Conservation (phyloP, 164 flowering plant species). For the Vitis amurensis region DNA sequence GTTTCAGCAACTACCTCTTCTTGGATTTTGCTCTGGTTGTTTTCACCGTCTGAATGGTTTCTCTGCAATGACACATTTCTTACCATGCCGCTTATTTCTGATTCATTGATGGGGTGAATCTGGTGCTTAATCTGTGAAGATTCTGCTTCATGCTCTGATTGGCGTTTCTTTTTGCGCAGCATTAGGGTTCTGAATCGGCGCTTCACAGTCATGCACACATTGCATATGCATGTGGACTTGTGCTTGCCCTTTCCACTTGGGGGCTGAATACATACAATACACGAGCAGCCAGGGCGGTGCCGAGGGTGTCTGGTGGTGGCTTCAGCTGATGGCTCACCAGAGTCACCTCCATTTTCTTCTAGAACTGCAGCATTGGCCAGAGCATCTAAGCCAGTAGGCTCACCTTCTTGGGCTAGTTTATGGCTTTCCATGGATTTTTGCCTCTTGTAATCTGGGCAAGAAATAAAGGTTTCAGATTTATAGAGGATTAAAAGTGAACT, state of each 20-base stretch:
- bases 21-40: conserved; percentile 12
- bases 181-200: conserved; percentile 71
- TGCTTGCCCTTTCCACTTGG: conserved; percentile 98
- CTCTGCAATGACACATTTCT: conserved; percentile 1
- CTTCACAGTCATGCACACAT: conserved; percentile 66
- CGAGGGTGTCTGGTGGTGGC: conserved; percentile 93
- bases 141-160: conserved; percentile 52
- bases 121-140: conserved; percentile 19
- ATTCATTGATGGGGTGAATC: conserved; percentile 9
- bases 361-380: conserved; percentile 86
- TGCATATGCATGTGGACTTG: conserved; percentile 65
- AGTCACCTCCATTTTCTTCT: conserved; percentile 55
- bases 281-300: conserved; percentile 93
- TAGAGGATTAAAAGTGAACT: background rate
- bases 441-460: conserved; percentile 60
- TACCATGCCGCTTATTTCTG: conserved; percentile 19
- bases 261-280: conserved; percentile 99
- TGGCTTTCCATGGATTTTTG: conserved; percentile 37
- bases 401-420: conserved; percentile 31
- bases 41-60: conserved; percentile 23
- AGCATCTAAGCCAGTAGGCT: conserved; percentile 84
- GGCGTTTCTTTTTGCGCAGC: conserved; percentile 59
- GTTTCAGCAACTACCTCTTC: conserved; percentile 20
- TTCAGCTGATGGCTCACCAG: conserved; percentile 48
- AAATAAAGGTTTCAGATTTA: background rate